phyloP scores from a whole-genome alignment of 176 grass and related monocot genomes.

The Poa pratensis region DNA sequence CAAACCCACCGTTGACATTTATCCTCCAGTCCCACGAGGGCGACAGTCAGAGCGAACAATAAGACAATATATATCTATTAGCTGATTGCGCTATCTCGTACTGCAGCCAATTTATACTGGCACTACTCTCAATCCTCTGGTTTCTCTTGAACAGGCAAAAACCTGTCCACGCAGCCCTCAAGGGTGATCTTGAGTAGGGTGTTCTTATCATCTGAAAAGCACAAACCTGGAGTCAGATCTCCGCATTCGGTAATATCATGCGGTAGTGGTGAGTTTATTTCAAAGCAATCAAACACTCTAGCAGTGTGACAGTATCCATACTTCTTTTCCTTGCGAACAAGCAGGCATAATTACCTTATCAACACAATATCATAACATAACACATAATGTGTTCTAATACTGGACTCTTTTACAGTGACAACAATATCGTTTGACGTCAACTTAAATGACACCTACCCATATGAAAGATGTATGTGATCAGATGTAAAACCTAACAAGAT shows the following conservation, averaged over 20 bases:
- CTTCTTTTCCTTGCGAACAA: too few relatives aligned
- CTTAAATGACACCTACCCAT: too few relatives aligned
- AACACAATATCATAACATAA: too few relatives aligned
- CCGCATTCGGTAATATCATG: too few relatives aligned
- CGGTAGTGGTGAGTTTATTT: not conserved
- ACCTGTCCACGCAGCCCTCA: not conserved
- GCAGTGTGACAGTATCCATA: too few relatives aligned
- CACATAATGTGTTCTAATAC: too few relatives aligned
- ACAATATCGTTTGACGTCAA: too few relatives aligned
- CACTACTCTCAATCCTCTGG: slow-evolving; percentile 11
- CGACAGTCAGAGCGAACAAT: not conserved
- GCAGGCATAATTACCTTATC: too few relatives aligned
- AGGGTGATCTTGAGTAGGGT: not conserved
- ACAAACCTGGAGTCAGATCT: slow-evolving; percentile 7
- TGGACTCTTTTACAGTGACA: too few relatives aligned
- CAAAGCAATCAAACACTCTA: not conserved
- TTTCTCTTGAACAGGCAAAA: slow-evolving; percentile 1
- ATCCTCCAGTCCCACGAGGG: not conserved
- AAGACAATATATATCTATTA: not conserved
- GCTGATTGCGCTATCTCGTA: not conserved
- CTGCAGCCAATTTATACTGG: not conserved
- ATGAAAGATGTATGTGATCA: too few relatives aligned
- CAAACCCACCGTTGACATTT: not conserved
- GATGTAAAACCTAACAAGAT: too few relatives aligned
- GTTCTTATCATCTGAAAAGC: slow-evolving; percentile 30